phyloP scores from a whole-genome alignment of 2,329 filamentous ascomycete genomes.

The Metarhizium humberi region DNA sequence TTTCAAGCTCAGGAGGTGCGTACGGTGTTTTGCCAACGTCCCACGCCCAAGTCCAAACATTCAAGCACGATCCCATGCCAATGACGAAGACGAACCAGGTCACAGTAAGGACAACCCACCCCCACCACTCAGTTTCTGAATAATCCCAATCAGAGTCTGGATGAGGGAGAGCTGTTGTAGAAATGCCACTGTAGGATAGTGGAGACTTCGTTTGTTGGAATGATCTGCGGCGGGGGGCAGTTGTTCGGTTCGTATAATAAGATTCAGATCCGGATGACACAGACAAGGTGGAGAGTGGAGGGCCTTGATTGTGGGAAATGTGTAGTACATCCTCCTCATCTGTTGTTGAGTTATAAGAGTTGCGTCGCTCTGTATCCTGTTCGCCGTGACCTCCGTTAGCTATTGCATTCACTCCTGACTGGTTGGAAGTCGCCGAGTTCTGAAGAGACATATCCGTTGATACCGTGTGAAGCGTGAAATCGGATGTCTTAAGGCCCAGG shows the following conservation, averaged over 20 bases:
- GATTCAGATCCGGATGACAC: conserved; percentile 53
- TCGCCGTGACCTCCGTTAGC: conserved; percentile 7
- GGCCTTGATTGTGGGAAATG: conserved; percentile 42
- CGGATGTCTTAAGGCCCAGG: conserved; percentile 38
- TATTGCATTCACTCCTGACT: conserved; percentile 11
- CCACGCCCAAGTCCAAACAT: conserved; percentile 98
- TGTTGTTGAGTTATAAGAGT: conserved; percentile 53
- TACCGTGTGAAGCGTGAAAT: conserved; percentile 35
- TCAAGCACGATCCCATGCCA: conserved; percentile 92
- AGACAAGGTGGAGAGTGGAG: conserved; percentile 30
- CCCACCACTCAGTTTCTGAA: conserved; percentile 94
- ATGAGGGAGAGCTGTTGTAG: conserved; percentile 36
- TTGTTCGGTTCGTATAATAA: conserved; percentile 41
- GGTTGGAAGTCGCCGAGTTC: conserved; percentile 11
- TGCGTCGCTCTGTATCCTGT: conserved; percentile 13
- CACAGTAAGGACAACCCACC: conserved; percentile 81
- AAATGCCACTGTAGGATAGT: conserved; percentile 44
- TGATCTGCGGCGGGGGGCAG: conserved; percentile 36
- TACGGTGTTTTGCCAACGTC: conserved; percentile 95
- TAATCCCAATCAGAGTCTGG: conserved; percentile 70
- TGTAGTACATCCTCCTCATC: conserved; percentile 74
- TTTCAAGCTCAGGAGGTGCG: conserved; percentile 87
- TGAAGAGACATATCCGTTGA: conserved; percentile 33
- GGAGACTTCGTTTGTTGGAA: conserved; percentile 50
- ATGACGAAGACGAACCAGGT: conserved; percentile 96